Evolutionary conservation across 495 filamentous ascomycete species (phyloP).

Genomic region (Hypoxylon rickii): DNA sequence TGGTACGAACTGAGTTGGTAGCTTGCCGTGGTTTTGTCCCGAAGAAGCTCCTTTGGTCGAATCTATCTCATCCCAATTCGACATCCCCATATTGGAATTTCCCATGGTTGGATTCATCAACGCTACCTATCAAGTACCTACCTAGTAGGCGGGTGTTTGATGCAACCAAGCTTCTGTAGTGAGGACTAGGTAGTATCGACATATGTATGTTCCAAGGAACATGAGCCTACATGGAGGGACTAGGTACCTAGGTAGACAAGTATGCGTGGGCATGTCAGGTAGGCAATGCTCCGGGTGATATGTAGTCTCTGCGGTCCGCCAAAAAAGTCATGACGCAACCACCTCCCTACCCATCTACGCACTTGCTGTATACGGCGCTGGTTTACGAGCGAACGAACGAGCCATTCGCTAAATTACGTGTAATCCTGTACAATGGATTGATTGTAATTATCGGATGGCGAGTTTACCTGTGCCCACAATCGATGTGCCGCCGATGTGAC

Average conservation of each 20-base stretch:
- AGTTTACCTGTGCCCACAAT: constrained; percentile 14
- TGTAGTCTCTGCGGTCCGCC: background rate
- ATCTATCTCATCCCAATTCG: background rate
- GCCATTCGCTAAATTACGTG: background rate
- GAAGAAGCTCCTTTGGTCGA: background rate
- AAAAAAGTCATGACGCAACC: background rate
- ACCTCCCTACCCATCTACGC: background rate
- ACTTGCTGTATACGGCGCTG: background rate
- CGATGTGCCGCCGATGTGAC: constrained; percentile 15
- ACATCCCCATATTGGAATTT: background rate
- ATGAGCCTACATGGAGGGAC: no score
- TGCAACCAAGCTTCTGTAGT: background rate
- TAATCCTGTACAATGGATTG: no score
- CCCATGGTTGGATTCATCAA: background rate
- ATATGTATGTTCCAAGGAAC: no score
- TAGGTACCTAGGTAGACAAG: no score
- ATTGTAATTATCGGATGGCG: constrained; percentile 6
- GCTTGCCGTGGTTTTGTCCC: background rate
- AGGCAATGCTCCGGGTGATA: no score
- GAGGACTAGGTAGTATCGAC: no score
- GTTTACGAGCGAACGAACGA: background rate
- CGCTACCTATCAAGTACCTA: no score
- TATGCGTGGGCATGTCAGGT: no score
- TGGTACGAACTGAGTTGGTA: no score
- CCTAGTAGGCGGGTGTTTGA: no score